phyloP scores from a whole-genome alignment of 331 rosid species.

The Acacia concinna region DNA sequence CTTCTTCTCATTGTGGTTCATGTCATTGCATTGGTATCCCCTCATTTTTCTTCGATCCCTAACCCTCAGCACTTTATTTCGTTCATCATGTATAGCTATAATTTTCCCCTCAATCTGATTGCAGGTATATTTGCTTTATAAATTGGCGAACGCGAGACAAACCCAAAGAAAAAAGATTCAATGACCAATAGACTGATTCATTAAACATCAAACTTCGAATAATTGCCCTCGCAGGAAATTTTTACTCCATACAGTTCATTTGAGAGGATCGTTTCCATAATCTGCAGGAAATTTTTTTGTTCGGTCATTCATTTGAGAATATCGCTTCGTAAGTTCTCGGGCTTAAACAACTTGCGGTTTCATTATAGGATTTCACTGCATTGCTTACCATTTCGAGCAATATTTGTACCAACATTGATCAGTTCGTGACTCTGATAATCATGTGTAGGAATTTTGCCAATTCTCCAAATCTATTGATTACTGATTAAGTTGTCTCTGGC shows the following conservation, averaged over 20 bases:
- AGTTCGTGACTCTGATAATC: background rate
- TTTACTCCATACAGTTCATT: background rate
- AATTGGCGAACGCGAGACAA: constrained; percentile 75
- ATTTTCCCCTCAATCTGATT: background rate
- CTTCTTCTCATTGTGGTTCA: constrained; percentile 70
- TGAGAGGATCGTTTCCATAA: background rate
- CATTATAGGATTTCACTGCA: background rate
- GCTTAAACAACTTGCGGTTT: background rate
- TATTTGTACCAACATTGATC: background rate
- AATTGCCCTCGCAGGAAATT: constrained; percentile 16
- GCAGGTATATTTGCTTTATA: constrained; percentile 84
- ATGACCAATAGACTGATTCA: constrained; percentile 37
- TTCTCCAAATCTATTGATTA: background rate
- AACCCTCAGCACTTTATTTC: background rate
- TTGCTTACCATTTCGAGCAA: background rate
- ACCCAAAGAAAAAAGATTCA: constrained; percentile 72
- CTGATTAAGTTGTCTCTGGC: background rate
- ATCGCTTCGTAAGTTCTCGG: constrained; percentile 4
- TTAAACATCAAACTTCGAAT: constrained; percentile 39
- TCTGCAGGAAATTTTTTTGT: background rate
- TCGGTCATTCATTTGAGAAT: background rate
- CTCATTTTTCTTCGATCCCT: background rate
- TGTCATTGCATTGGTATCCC: constrained; percentile 75
- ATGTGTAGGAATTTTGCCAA: background rate
- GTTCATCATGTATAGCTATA: background rate